A percentile compares a stretch with the other conserved stretches of the same genome.
Conservation (phyloP, 2,329 filamentous ascomycete species). For the Ophiostoma populinum region DNA sequence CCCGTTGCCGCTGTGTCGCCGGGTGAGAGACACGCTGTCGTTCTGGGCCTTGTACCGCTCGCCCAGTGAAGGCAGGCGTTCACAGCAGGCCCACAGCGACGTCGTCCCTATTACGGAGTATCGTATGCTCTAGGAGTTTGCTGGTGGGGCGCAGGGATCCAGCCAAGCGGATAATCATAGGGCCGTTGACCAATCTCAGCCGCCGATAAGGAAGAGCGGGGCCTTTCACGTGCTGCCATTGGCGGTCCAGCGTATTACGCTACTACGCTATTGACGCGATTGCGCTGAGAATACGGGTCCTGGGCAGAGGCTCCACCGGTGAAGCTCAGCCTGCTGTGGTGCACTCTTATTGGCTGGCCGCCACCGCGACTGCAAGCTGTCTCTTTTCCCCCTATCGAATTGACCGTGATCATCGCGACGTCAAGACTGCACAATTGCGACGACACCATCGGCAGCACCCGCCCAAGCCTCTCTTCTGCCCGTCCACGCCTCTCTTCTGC, state of each 20-base stretch:
- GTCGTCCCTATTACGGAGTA: no score
- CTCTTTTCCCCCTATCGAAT: constrained; percentile 3
- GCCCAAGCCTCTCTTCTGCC: neutral
- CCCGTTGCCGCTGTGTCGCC: no score
- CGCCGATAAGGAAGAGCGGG: neutral
- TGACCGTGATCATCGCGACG: constrained; percentile 1
- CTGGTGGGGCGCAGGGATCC: no score
- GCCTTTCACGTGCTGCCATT: constrained; percentile 2
- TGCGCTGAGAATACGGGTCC: neutral
- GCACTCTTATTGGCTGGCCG: constrained; percentile 2
- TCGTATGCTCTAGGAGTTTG: no score
- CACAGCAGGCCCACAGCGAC: no score
- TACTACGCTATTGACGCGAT: no score
- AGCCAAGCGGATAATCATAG: constrained; percentile 2
- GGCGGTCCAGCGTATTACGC: no score
- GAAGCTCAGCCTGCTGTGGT: constrained; percentile 2
- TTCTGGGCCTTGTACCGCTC: no score
- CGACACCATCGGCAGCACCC: neutral
- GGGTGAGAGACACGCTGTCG: no score
- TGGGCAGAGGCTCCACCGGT: neutral
- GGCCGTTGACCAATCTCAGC: neutral
- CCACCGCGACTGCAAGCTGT: constrained; percentile 12
- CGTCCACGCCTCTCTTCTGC: neutral
- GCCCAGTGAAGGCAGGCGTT: no score
- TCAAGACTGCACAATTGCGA: neutral